Conservation (phyloP, 148 eudicot species). For the Silene uniflora region DNA sequence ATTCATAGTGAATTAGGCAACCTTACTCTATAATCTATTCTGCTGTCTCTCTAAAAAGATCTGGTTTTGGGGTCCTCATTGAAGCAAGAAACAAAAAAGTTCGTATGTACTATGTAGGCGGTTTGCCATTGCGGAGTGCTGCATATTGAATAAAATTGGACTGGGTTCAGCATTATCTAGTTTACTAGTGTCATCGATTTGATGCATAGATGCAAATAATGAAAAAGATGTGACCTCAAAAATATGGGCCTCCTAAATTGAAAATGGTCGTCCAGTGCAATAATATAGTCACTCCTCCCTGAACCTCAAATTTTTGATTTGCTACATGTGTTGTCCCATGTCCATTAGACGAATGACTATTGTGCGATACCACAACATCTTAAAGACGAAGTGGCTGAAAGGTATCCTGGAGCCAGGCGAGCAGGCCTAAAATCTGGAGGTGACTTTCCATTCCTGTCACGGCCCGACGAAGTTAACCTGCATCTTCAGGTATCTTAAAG, state of each 20-base stretch:
- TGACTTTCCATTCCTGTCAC: slow-evolving; percentile 92
- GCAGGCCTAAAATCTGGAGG: slow-evolving; percentile 89
- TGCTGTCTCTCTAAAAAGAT: not conserved
- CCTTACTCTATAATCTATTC: not conserved
- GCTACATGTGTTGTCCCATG: not conserved
- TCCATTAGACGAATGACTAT: slow-evolving; percentile 72
- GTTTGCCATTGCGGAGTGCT: not conserved
- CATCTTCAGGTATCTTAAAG: slow-evolving; percentile 75
- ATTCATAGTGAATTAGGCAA: not conserved
- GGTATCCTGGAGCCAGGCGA: slow-evolving; percentile 85
- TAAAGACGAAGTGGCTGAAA: slow-evolving; percentile 84
- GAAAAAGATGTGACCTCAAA: not conserved
- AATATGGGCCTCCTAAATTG: not conserved
- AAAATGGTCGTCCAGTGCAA: not conserved
- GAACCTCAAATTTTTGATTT: not conserved
- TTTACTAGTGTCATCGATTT: not conserved
- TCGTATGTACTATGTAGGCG: not conserved
- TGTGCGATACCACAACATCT: slow-evolving; percentile 77
- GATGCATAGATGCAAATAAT: not conserved
- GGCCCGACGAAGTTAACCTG: slow-evolving; percentile 94
- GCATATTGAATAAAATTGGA: not conserved
- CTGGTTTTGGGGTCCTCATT: not conserved
- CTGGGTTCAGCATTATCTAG: not conserved
- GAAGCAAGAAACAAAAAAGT: not conserved
- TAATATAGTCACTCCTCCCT: not conserved